A percentile compares a stretch with the other conserved stretches of the same genome.
phyloP scores from a whole-genome alignment of 2,329 filamentous ascomycete genomes.

The Periconia sp. region DNA sequence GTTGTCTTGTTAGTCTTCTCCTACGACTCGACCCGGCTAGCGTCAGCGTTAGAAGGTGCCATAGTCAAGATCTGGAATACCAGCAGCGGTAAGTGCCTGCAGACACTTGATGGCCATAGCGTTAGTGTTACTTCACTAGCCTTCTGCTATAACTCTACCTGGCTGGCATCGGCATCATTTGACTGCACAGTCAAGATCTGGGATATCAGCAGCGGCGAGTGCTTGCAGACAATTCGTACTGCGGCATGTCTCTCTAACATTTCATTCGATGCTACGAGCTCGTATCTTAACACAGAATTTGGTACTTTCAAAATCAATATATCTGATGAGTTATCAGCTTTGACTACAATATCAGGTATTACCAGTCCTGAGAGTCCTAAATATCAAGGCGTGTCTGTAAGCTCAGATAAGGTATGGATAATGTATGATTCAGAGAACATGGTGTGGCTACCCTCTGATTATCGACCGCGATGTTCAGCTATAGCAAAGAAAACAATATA shows the following conservation, averaged over 20 bases:
- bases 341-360: too few species aligned
- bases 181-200: neutral
- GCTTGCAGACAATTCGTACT: neutral
- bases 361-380: too few species aligned
- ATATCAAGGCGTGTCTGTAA: too few species aligned
- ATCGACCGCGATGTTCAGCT: neutral
- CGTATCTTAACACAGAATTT: neutral
- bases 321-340: neutral
- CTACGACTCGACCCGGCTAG: neutral
- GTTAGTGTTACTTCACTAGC: neutral
- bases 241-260: neutral
- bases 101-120: too few species aligned
- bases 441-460: neutral
- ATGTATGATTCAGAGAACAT: neutral
- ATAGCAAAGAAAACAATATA: neutral
- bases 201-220: neutral
- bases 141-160: neutral
- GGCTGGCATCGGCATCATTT: neutral
- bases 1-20: neutral
- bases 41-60: neutral
- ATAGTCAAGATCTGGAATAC: neutral
- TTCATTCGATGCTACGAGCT: neutral
- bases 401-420: neutral
- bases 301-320: neutral
- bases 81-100: neutral